Evolutionary conservation across 2,329 filamentous ascomycete genomes (phyloP).

Genomic region (Hortaea werneckii): DNA sequence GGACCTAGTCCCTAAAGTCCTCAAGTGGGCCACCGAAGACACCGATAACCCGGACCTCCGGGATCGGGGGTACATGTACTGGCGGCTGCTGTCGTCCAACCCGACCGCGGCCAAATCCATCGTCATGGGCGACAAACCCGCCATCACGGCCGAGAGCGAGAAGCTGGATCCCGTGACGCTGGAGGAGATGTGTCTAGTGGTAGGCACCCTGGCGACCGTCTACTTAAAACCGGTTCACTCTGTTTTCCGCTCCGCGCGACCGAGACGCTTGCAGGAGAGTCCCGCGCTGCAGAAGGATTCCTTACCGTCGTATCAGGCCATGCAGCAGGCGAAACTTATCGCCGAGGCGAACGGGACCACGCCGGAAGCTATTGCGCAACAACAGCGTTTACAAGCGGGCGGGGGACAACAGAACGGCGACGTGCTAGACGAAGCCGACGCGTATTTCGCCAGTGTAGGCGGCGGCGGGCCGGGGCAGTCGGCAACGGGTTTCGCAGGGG

Average conservation of each 20-base stretch:
- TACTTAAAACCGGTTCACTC: constrained; percentile 97
- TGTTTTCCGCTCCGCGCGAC: constrained; percentile 82
- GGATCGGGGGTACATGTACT: constrained; percentile 98
- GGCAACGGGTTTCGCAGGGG: constrained; percentile 12
- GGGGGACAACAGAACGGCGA: constrained; percentile 33
- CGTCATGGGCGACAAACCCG: constrained; percentile 95
- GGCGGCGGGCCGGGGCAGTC: constrained; percentile 43
- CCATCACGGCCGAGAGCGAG: constrained; percentile 92
- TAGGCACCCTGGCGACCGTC: constrained; percentile 90
- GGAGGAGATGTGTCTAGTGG: constrained; percentile 94
- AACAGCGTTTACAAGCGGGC: constrained; percentile 40
- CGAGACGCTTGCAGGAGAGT: constrained; percentile 67
- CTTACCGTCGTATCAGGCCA: constrained; percentile 47
- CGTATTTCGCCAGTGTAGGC: constrained; percentile 76
- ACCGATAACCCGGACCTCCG: constrained; percentile 97
- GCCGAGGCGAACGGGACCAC: constrained; percentile 1
- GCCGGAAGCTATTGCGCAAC: constrained; percentile 14
- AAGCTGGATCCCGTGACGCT: constrained; percentile 82
- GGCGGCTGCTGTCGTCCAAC: constrained; percentile 88
- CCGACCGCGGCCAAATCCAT: constrained; percentile 75
- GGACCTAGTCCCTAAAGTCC: constrained; percentile 80
- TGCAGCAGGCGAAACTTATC: constrained; percentile 18
- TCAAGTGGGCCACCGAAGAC: constrained; percentile 98
- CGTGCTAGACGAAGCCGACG: constrained; percentile 66
- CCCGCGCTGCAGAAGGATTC: constrained; percentile 72